Conservation (phyloP, 176 grass and related monocot genomes). For the Bonia amplexicaulis region DNA sequence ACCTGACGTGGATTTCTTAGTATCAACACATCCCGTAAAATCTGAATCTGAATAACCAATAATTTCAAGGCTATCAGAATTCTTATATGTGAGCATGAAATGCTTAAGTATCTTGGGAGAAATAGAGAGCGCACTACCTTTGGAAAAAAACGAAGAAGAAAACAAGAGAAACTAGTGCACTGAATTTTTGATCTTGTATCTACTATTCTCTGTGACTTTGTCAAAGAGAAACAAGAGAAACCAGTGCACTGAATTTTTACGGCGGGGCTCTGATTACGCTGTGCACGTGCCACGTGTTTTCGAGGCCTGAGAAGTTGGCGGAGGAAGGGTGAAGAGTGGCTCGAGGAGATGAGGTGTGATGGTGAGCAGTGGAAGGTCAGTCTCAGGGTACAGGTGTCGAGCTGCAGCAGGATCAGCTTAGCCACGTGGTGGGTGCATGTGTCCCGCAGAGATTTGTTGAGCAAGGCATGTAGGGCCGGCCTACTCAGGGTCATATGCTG, state of each 20-base stretch:
- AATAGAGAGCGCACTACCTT: neutral
- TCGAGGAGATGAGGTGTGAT: neutral
- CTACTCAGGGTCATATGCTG: neutral
- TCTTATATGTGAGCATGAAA: no score
- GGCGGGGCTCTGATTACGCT: no score
- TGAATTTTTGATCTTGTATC: neutral
- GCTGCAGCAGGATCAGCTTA: neutral
- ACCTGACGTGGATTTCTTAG: no score
- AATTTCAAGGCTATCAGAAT: no score
- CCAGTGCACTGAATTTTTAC: no score
- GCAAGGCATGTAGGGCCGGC: no score
- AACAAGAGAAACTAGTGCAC: neutral
- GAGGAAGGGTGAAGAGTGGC: neutral
- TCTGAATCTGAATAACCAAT: no score
- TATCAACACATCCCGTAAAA: no score
- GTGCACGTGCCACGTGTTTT: no score
- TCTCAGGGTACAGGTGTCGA: neutral
- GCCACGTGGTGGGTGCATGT: neutral
- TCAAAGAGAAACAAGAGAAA: no score
- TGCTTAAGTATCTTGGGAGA: no score
- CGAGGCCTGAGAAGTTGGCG: no score
- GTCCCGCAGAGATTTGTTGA: neutral
- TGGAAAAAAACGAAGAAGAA: neutral
- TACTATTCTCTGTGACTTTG: neutral
- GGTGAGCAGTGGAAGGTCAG: constrained; percentile 6